phyloP scores from a whole-genome alignment of 2,329 filamentous ascomycete genomes.

The Cladosporium phlei region DNA sequence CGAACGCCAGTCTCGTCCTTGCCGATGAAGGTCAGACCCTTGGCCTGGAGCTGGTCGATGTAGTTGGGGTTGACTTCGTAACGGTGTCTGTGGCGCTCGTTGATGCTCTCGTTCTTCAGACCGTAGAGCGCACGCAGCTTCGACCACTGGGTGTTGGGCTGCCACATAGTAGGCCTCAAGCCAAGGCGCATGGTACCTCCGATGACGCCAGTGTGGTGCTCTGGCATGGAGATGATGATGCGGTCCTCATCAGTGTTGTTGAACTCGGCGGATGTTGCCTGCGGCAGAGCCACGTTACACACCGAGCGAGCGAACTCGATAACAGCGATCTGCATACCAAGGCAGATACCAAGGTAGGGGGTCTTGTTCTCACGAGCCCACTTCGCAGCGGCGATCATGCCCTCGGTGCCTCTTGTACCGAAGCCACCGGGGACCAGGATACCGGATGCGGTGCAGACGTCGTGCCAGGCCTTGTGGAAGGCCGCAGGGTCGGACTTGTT shows the following conservation, averaged over 20 bases:
- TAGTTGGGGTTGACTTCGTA: constrained; percentile 86
- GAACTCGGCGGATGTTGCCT: constrained; percentile 55
- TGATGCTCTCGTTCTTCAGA: constrained; percentile 37
- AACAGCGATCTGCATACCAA: constrained; percentile 90
- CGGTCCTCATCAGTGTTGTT: constrained; percentile 58
- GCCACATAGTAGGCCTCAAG: constrained; percentile 68
- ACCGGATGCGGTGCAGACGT: constrained; percentile 65
- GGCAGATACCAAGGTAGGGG: constrained; percentile 83
- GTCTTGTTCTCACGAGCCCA: constrained; percentile 79
- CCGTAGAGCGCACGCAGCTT: constrained; percentile 73
- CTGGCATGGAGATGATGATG: constrained; percentile 88
- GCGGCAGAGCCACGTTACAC: constrained; percentile 53
- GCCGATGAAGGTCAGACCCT: constrained; percentile 70
- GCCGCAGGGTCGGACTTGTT: constrained; percentile 60
- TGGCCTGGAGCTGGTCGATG: constrained; percentile 62
- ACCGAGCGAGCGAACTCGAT: constrained; percentile 81
- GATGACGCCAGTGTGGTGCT: constrained; percentile 69
- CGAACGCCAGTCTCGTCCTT: constrained; percentile 73
- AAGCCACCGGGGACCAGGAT: constrained; percentile 74
- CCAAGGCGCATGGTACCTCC: constrained; percentile 87
- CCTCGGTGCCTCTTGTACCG: constrained; percentile 74
- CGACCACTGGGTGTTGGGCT: constrained; percentile 70
- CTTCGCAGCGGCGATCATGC: constrained; percentile 82
- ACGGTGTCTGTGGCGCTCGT: constrained; percentile 78
- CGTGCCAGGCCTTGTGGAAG: constrained; percentile 77